These are phyloP conservation scores for Ramaria rubella DNA, from an alignment of 768 basidiomycete species.

Conservation along the genomic window DNA sequence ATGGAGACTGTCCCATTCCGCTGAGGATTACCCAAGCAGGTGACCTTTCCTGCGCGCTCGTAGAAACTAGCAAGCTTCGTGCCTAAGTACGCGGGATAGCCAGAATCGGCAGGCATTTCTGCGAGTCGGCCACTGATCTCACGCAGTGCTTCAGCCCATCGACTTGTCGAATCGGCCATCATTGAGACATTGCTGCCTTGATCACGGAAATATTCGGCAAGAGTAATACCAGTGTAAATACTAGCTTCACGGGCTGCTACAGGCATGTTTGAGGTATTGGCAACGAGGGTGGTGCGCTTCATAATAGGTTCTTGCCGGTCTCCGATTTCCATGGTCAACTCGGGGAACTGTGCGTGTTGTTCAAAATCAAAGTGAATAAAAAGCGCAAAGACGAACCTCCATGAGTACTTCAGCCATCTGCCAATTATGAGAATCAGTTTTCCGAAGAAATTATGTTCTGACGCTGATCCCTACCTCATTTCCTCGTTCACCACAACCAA, in stretches of 20 bases:
- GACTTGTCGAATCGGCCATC: constrained; percentile 99
- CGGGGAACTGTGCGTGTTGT: constrained; percentile 54
- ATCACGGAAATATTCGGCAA: constrained; percentile 99
- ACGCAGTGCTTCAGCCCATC: constrained; percentile 98
- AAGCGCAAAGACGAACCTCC: constrained; percentile 52
- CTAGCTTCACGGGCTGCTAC: constrained; percentile 99
- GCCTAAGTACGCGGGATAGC: constrained; percentile 94
- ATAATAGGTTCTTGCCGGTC: constrained; percentile 98
- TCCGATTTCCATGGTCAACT: constrained; percentile 86
- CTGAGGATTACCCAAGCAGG: constrained; percentile 81
- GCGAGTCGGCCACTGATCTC: constrained; percentile 99
- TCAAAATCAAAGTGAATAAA: constrained; percentile 6
- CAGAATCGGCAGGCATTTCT: constrained; percentile 99
- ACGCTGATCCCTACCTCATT: constrained; percentile 60
- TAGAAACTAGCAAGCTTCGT: constrained; percentile 98
- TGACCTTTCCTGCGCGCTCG: constrained; percentile 95
- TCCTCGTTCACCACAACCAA: constrained; percentile 97
- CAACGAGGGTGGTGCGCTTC: constrained; percentile 98
- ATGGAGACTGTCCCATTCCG: constrained; percentile 94
- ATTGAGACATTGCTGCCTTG: constrained; percentile 96
- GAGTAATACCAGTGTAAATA: constrained; percentile 98
- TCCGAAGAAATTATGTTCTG: neutral
- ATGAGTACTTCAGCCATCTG: constrained; percentile 98
- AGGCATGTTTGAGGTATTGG: constrained; percentile 99
- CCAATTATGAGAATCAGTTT: constrained; percentile 6